phyloP scores from a whole-genome alignment of 441 rosid genomes.

The Populus hybrid region DNA sequence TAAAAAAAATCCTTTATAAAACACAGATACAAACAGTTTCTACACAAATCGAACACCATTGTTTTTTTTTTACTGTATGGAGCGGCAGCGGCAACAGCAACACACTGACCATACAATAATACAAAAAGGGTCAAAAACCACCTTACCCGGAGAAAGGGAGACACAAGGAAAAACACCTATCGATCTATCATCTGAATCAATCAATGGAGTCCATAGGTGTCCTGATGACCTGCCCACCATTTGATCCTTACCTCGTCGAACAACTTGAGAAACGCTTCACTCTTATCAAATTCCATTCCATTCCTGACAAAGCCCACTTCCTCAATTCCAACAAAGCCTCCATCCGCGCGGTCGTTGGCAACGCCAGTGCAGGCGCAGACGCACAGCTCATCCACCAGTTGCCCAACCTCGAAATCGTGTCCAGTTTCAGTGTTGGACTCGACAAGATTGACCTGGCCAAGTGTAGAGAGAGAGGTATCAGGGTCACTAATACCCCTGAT shows the following conservation, averaged over 20 bases:
- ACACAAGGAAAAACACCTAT: neutral
- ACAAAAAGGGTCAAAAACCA: neutral
- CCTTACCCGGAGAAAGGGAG: neutral
- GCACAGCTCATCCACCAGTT: conserved; percentile 63
- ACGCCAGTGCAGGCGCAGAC: conserved; percentile 55
- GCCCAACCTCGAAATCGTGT: conserved; percentile 72
- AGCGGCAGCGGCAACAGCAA: neutral
- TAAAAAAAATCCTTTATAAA: too few species aligned
- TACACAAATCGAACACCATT: too few species aligned
- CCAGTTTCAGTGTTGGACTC: conserved; percentile 81
- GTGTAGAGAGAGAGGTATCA: conserved; percentile 75
- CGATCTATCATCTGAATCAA: neutral
- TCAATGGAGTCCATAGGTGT: conserved; percentile 74
- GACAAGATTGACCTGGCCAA: conserved; percentile 84
- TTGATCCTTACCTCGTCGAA: conserved; percentile 50
- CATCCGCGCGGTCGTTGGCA: conserved; percentile 85
- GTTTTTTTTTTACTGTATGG: too few species aligned
- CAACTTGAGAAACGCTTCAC: conserved; percentile 75
- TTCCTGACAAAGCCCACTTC: conserved; percentile 51
- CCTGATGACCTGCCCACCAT: conserved; percentile 63
- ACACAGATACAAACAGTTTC: too few species aligned
- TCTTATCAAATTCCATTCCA: conserved; percentile 53
- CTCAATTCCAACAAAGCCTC: conserved; percentile 44
- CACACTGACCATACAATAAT: neutral
- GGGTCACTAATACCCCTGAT: conserved; percentile 88